phyloP scores from a whole-genome alignment of 345 rosid species.

The Ceriops zippeliana region DNA sequence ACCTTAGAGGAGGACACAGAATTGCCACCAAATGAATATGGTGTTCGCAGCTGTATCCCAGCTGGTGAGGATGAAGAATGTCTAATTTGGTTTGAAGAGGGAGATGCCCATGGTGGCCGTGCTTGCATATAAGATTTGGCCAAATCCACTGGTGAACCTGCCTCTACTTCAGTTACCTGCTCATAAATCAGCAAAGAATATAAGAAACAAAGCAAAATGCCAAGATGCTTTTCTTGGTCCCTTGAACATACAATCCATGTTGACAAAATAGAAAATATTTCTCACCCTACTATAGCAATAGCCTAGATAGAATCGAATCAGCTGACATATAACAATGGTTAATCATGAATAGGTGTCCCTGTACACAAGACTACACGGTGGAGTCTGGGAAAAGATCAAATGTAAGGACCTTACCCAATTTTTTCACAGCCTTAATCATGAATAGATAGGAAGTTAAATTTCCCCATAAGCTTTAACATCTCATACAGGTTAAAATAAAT shows the following conservation, averaged over 20 bases:
- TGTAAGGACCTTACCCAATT: no score
- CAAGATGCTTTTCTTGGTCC: not conserved
- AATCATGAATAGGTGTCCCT: no score
- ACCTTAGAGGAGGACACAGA: conserved; percentile 58
- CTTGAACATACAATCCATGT: not conserved
- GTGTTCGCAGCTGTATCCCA: conserved; percentile 41
- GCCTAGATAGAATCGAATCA: no score
- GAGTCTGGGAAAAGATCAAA: no score
- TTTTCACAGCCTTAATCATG: no score
- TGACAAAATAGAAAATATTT: not conserved
- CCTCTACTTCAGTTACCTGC: conserved; percentile 56
- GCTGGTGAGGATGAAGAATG: conserved; percentile 40
- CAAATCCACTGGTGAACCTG: conserved; percentile 70
- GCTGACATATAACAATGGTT: no score
- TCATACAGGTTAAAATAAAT: not conserved
- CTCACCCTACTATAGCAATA: no score
- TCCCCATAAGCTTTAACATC: no score
- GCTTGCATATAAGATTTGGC: conserved; percentile 80
- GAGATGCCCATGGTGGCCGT: conserved; percentile 76
- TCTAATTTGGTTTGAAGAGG: conserved; percentile 35
- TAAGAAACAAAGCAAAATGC: not conserved
- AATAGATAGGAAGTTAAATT: no score
- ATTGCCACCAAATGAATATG: conserved; percentile 39
- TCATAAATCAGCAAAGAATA: not conserved
- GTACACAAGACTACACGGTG: no score